Percentiles rank a stretch among this genome's conserved stretches.
Conservation (phyloP, 2,329 filamentous ascomycete species). For the Phyllosticta citrichinensis region DNA sequence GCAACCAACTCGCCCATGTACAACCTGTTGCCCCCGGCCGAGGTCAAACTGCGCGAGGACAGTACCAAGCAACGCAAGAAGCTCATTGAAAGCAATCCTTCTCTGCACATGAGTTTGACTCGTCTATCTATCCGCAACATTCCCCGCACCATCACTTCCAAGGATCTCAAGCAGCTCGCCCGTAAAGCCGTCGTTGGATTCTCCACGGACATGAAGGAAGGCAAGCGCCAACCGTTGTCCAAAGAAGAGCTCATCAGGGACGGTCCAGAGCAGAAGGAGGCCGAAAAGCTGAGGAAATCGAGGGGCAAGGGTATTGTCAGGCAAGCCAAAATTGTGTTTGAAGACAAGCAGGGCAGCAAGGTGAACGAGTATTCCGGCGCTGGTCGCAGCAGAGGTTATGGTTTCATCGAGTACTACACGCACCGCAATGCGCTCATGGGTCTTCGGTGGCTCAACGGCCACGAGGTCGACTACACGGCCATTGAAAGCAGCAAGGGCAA, state of each 20-base stretch:
- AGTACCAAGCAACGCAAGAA: conserved; percentile 81
- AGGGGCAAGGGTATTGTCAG: conserved; percentile 81
- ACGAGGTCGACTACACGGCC: conserved; percentile 44
- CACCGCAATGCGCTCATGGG: conserved; percentile 94
- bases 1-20: conserved; percentile 67
- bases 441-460: conserved; percentile 84
- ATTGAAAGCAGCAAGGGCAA: conserved; percentile 37
- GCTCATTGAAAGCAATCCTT: conserved; percentile 83
- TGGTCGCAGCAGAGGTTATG: conserved; percentile 83
- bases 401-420: conserved; percentile 92
- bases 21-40: conserved; percentile 62
- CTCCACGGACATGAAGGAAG: conserved; percentile 75
- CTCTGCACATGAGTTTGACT: conserved; percentile 77
- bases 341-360: conserved; percentile 77
- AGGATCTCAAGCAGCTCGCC: conserved; percentile 83
- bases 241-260: conserved; percentile 79
- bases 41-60: conserved; percentile 79
- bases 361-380: conserved; percentile 65
- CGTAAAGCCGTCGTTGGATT: conserved; percentile 91
- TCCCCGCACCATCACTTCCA: conserved; percentile 70
- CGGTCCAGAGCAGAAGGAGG: conserved; percentile 67
- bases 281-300: conserved; percentile 67
- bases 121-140: conserved; percentile 88
- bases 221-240: conserved; percentile 66
- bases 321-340: conserved; percentile 92